Base-by-base conservation (phyloP, 2,329 filamentous ascomycete genomes). In the Aspergillus pseudonomiae region DNA sequence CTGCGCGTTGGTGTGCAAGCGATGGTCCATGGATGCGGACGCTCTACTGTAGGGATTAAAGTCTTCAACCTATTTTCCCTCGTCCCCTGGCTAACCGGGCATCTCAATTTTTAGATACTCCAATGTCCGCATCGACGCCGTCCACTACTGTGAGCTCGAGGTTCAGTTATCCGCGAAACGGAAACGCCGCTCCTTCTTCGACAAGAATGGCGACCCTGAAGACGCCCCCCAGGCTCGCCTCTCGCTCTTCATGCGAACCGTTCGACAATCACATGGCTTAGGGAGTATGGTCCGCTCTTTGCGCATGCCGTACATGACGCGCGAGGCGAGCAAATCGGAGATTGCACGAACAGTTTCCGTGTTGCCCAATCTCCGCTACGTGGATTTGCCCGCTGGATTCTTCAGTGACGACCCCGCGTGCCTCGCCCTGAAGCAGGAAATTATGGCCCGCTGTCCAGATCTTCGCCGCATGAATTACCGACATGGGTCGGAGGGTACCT, bases 261-360 rank as follows among this genome's bases (percentile, higher is more conserved):
- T 97, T 57, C 88, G 93, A 66, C 91, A 94, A 57, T 90, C 93
- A 65, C 86, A 88, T 26, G 87, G 81, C 55, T 77, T 96, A 53
- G 93, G 90, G 39, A 82, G 85, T 61, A 82, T 88, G 48, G 92
- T 97, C 6, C 81, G 89, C 73, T 93, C 90, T 71, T 83, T 98
- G 72, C 96, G 97, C 82, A 89, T 93, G 63, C 93, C 94, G 7
- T 97, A 97, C 78, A 97, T 97, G 94, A 90, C 94, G 60, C 89
- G 94, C 63, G 93, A 97, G 80, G 91, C 91, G 1, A 91, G 87
- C 75, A 93, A 95, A 75, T 86, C 91, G 60, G 91, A 94, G 67
- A 86, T 97, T 56, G 94, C 94, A 11, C 88, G 93, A 57, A 92
- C 91, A 30, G 90, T 97, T 55, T 92, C 93, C 43, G 91, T 94